Evolutionary conservation across 805 yeast genomes (phyloP), one percentile per base, ranked within the genome.

Genomic region (Lachancea thermotolerans): DNA sequence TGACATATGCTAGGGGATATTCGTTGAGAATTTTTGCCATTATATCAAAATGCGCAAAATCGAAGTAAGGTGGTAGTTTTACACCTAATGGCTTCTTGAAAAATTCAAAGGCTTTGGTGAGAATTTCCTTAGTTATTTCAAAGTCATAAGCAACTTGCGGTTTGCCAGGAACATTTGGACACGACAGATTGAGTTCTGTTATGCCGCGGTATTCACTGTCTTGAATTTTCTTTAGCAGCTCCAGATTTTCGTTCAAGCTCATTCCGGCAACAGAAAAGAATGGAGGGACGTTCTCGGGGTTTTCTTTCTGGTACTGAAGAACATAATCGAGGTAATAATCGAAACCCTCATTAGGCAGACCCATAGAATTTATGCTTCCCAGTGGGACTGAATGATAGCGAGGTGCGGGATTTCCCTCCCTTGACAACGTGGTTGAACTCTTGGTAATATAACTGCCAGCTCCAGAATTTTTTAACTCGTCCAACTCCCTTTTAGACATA

Each of bases 151-250:
- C 65, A 29, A 60, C 58, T 45, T 60, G 64, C 39, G 64, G 65
- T 42, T 60, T 58, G 34, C 65, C 65, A 15, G 64, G 63, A n/a
- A 60, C 63, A 37, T 60, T 60, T n/a, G 65, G 65, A 46, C 64
- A 60, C 2, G 65, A 60, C 31, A 59, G 36, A 42, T 60, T 59
- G 18, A 60, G 44, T 44, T 60, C 65, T 2, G 62, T 57, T 27
- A 57, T 42, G 30, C 64, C 65, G 30, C 50, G 41, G 35, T 54
- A 60, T 2, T 49, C 56, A 42, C 60, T 55, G 7, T 55, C 58
- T 42, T 60, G 61, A n/a, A 60, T 45, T 27, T 40, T 55, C 16
- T 45, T 48, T 35, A 60, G 42, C 47, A 59, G 32, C 15, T 45
- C 50, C 29, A 60, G 17, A 39, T 58, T 59, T 32, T 60, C 65